phyloP scores from a whole-genome alignment of 2,329 filamentous ascomycete species.

The Pleoardoris graminearum region DNA sequence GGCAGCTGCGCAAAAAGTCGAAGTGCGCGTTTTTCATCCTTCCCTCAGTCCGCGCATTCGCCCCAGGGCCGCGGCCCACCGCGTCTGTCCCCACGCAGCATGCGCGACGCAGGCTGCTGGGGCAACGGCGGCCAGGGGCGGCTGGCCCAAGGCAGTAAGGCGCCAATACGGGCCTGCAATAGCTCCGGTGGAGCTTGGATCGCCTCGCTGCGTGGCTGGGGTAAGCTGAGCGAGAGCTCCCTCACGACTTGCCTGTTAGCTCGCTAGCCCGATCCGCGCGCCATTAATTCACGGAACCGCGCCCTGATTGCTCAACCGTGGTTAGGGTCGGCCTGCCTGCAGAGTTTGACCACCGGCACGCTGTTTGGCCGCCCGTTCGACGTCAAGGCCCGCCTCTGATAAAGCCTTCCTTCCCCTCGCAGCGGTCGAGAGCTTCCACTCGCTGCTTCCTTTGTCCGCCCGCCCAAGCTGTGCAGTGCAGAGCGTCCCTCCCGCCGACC shows the following conservation, averaged over 20 bases:
- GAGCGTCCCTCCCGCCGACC: neutral
- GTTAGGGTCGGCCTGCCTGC: neutral
- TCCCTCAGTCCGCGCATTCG: neutral
- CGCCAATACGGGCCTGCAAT: neutral
- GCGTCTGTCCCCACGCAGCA: neutral
- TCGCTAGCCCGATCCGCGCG: neutral
- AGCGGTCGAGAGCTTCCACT: slow-evolving; percentile 1
- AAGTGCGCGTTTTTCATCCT: neutral
- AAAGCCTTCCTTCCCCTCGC: slow-evolving; percentile 15
- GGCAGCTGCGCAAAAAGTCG: neutral
- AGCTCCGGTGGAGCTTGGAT: slow-evolving; percentile 3
- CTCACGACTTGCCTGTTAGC: slow-evolving; percentile 4
- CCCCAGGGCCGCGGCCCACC: neutral
- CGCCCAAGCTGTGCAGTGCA: slow-evolving; percentile 1
- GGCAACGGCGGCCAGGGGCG: neutral
- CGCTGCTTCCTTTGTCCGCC: slow-evolving; percentile 12
- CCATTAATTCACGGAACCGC: too few relatives aligned
- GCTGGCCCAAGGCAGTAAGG: neutral
- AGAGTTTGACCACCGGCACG: slow-evolving; percentile 11
- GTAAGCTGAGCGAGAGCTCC: slow-evolving; percentile 6
- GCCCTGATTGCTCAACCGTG: too few relatives aligned
- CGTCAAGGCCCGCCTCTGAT: slow-evolving; percentile 17
- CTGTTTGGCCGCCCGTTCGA: too few relatives aligned
- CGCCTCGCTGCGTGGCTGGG: too few relatives aligned
- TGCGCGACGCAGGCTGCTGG: slow-evolving; percentile 1